Evolutionary conservation across 2,329 filamentous ascomycete species (phyloP).

Genomic region (Ambrosiella cleistominuta): DNA sequence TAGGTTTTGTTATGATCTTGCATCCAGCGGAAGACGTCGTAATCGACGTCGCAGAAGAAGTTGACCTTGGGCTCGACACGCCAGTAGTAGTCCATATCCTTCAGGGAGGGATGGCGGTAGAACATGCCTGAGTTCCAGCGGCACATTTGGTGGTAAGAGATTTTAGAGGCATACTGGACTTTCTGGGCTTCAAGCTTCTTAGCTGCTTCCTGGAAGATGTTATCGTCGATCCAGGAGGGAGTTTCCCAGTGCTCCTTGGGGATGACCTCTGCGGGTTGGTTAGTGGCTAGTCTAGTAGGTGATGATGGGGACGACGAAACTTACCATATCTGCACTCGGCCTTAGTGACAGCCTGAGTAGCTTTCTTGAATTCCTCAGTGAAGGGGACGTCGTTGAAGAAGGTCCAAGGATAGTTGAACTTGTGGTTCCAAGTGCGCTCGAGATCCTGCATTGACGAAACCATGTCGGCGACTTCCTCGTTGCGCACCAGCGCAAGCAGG

Average conservation of each 20-base stretch:
- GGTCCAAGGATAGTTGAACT: constrained; percentile 99
- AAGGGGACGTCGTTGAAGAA: constrained; percentile 98
- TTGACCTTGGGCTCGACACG: constrained; percentile 96
- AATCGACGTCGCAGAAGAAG: constrained; percentile 98
- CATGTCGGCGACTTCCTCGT: constrained; percentile 72
- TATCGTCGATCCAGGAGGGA: constrained; percentile 79
- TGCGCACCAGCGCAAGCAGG: constrained; percentile 77
- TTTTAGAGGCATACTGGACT: constrained; percentile 76
- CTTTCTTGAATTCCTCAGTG: constrained; percentile 76
- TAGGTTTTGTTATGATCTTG: constrained; percentile 97
- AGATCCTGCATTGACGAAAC: constrained; percentile 78
- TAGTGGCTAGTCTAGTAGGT: neutral
- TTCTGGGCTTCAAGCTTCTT: constrained; percentile 65
- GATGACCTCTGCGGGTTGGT: constrained; percentile 46
- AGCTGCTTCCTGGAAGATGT: constrained; percentile 71
- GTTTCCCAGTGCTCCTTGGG: constrained; percentile 91
- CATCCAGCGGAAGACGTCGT: constrained; percentile 98
- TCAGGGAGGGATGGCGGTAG: constrained; percentile 83
- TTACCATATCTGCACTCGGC: constrained; percentile 73
- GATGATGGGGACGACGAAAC: constrained; percentile 12
- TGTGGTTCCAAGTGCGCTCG: constrained; percentile 89
- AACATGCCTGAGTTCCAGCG: constrained; percentile 97
- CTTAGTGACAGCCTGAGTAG: constrained; percentile 67
- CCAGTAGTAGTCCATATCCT: constrained; percentile 84
- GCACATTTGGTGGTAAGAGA: constrained; percentile 98